Base-by-base conservation (phyloP, 352 stramenopile genomes). In the Phytophthora sp. region DNA sequence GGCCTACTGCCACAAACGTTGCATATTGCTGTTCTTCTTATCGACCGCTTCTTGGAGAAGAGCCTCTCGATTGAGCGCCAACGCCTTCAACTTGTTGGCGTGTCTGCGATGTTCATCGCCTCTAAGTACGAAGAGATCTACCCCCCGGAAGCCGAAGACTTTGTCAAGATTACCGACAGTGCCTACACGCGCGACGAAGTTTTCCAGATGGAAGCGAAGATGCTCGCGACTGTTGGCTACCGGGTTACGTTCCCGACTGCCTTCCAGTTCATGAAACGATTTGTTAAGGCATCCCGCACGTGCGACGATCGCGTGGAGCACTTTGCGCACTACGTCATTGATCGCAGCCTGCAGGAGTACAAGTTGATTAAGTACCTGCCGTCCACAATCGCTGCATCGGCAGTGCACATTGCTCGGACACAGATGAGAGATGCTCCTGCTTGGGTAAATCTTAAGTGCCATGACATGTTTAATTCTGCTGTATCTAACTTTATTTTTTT, bases 101-200 rank as follows among this genome's bases (percentile, higher is more conserved):
- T 99, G 23, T 97, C 96, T 8, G 92, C 95, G n/a, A 83, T 99
- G 24, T 94, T 99, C 15, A 90, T 99, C 33, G 96, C 97, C 18
- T 91, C 90, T 61, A 99, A 99, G 73, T 99, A 99, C 69, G 97
- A 99, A 72, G 97, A 99, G 69, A 98, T 99, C 49, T 98, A 98
- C 69, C 94, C 96, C 3, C 94, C 93, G 0, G 90, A 97, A 74
- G 83, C 85, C 20, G 61, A 89, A 24, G 97, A 99, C 66, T 99
- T 97, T 73, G 95, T 99, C 6, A 98, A 98, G 65, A 98, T 99
- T 67, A 99, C 95, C 0, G 96, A 99, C 80, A 95, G 96, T 63
- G 94, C 96, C 15, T 99, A 99, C 83, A 90, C 84, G 6, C 74
- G 77, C 6, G 74, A 91, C 1, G 79, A 95, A 59, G 68, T 96